Conservation (phyloP, 1,139 yeast genomes). For the Yamadazyma siamensis region DNA sequence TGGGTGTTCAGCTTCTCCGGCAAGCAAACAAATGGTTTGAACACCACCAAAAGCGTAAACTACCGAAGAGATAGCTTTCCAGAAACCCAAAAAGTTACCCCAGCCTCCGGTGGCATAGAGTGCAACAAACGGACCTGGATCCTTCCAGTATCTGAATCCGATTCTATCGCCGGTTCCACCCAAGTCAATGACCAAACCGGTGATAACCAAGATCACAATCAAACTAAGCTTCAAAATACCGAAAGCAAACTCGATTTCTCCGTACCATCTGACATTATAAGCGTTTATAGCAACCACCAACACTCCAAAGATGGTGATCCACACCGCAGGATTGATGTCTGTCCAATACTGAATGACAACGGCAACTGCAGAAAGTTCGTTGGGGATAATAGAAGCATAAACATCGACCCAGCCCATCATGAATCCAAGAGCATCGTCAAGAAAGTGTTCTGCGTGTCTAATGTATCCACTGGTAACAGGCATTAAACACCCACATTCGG, state of each 20-base stretch:
- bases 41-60: slow-evolving; percentile 72
- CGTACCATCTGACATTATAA: slow-evolving; percentile 43
- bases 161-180: slow-evolving; percentile 40
- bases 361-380: slow-evolving; percentile 39
- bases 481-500: slow-evolving; percentile 56
- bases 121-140: slow-evolving; percentile 49
- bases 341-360: slow-evolving; percentile 39
- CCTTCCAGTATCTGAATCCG: slow-evolving; percentile 37
- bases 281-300: slow-evolving; percentile 31
- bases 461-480: slow-evolving; percentile 63
- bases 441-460: slow-evolving; percentile 47
- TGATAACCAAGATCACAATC: slow-evolving; percentile 46
- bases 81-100: slow-evolving; percentile 64
- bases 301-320: slow-evolving; percentile 39
- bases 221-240: slow-evolving; percentile 50
- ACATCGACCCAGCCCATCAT: slow-evolving; percentile 62
- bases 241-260: slow-evolving; percentile 39
- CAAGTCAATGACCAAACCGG: slow-evolving; percentile 36
- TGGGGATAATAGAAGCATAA: slow-evolving; percentile 36
- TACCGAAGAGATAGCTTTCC: slow-evolving; percentile 75
- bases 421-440: slow-evolving; percentile 61
- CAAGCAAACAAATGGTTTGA: slow-evolving; percentile 69
- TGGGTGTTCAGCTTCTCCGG: slow-evolving; percentile 78
- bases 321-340: slow-evolving; percentile 33
- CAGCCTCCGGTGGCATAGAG: slow-evolving; percentile 50